Conservation (phyloP, 208 protist genomes). For the Trypanosoma mega region DNA sequence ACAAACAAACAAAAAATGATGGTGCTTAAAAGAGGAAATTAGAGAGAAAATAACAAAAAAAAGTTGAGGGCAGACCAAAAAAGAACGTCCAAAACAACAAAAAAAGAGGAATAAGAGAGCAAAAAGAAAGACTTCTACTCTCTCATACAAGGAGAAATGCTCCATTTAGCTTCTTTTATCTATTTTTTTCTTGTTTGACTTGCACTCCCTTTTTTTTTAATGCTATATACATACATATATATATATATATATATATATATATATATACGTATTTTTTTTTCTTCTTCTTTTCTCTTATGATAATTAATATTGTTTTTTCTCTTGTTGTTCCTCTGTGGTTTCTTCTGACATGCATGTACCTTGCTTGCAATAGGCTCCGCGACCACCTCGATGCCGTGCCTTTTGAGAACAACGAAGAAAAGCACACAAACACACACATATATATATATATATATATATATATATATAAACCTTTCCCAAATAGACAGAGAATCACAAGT, state of each 20-base stretch:
- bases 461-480: background rate
- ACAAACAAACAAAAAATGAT: conserved; percentile 8
- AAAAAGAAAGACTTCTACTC: too few relatives aligned
- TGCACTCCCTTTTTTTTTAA: background rate
- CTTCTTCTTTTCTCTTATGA: background rate
- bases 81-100: too few relatives aligned
- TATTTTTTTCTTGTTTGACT: too few relatives aligned
- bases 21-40: conserved; percentile 1
- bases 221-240: background rate
- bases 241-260: conserved; percentile 3
- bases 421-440: background rate
- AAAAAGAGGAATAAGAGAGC: too few relatives aligned
- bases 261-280: background rate
- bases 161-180: too few relatives aligned
- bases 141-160: too few relatives aligned
- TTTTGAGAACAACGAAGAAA: background rate
- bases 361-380: too few relatives aligned
- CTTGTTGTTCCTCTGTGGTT: too few relatives aligned
- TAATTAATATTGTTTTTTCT: too few relatives aligned
- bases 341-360: too few relatives aligned
- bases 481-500: background rate
- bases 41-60: conserved; percentile 10
- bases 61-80: conserved; percentile 6
- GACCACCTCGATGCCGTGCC: too few relatives aligned
- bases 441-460: conserved; percentile 16